Evolutionary conservation across 768 basidiomycete species (phyloP).

Genomic region (Artomyces pyxidatus): DNA sequence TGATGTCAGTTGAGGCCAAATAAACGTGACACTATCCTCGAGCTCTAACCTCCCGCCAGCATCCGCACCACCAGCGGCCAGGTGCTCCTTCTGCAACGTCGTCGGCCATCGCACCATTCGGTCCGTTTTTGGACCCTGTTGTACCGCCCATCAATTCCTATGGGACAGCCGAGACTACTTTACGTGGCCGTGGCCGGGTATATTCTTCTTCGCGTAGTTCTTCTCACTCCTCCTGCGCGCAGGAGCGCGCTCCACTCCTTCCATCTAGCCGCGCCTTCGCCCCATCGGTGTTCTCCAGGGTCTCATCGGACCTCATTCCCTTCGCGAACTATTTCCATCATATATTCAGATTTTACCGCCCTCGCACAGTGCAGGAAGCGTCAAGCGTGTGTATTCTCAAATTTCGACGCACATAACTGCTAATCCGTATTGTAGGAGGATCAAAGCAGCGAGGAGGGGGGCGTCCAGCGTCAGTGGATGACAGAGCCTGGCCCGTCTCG

Average conservation of each 20-base stretch:
- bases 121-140: slow-evolving; percentile 30
- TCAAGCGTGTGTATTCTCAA: no score
- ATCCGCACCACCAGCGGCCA: background rate
- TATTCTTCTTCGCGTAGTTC: slow-evolving; percentile 17
- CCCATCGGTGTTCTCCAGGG: slow-evolving; percentile 7
- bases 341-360: slow-evolving; percentile 3
- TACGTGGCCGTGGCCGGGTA: slow-evolving; percentile 14
- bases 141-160: slow-evolving; percentile 43
- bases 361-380: background rate
- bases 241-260: slow-evolving; percentile 30
- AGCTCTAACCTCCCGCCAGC: background rate
- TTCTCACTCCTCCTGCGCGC: slow-evolving; percentile 7
- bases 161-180: slow-evolving; percentile 30
- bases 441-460: slow-evolving; percentile 3
- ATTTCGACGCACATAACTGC: no score
- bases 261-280: slow-evolving; percentile 17
- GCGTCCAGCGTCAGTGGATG: slow-evolving; percentile 6
- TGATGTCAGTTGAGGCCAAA: slow-evolving; percentile 32
- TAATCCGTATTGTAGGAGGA: background rate
- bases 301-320: slow-evolving; percentile 20
- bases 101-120: background rate
- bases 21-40: background rate
- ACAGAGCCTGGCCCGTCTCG: slow-evolving; percentile 2
- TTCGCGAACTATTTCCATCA: slow-evolving; percentile 12
- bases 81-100: background rate